Evolutionary conservation across 495 filamentous ascomycete species (phyloP).

Genomic region (Tuber umbilicatum): DNA sequence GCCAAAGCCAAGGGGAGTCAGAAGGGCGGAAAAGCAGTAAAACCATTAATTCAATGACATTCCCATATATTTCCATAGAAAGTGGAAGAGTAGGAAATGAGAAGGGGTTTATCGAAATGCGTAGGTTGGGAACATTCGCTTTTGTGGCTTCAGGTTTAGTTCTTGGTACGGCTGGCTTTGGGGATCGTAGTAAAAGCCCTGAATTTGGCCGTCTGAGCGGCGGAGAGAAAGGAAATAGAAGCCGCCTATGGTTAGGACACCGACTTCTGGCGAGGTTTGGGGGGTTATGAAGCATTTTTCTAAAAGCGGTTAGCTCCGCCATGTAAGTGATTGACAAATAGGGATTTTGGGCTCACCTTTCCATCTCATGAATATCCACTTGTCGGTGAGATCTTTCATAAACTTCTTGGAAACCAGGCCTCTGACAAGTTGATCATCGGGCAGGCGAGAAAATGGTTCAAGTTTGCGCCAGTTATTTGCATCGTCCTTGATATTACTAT

Average conservation of each 20-base stretch:
- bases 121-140: conserved; percentile 45
- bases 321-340: conserved; percentile 7
- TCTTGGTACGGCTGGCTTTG: conserved; percentile 66
- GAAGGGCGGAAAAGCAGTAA: background rate
- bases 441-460: conserved; percentile 56
- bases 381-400: conserved; percentile 44
- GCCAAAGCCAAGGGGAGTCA: background rate
- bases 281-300: conserved; percentile 68
- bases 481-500: conserved; percentile 55
- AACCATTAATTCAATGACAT: background rate
- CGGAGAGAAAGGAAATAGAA: conserved; percentile 68
- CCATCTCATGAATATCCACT: conserved; percentile 71
- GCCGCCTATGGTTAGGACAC: conserved; percentile 60
- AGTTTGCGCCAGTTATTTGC: conserved; percentile 66
- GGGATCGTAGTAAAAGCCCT: conserved; percentile 69
- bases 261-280: conserved; percentile 40
- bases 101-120: conserved; percentile 40
- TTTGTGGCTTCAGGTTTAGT: conserved; percentile 53
- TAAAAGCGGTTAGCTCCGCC: conserved; percentile 28
- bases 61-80: background rate
- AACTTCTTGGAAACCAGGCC: conserved; percentile 52
- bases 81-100: background rate
- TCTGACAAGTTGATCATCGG: conserved; percentile 54
- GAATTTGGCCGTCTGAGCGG: conserved; percentile 56
- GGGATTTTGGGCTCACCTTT: conserved; percentile 51